Percentiles rank a stretch among this genome's conserved stretches.
Evolutionary conservation across 768 basidiomycete species (phyloP).

Genomic region (Phlebiopsis gigantea): DNA sequence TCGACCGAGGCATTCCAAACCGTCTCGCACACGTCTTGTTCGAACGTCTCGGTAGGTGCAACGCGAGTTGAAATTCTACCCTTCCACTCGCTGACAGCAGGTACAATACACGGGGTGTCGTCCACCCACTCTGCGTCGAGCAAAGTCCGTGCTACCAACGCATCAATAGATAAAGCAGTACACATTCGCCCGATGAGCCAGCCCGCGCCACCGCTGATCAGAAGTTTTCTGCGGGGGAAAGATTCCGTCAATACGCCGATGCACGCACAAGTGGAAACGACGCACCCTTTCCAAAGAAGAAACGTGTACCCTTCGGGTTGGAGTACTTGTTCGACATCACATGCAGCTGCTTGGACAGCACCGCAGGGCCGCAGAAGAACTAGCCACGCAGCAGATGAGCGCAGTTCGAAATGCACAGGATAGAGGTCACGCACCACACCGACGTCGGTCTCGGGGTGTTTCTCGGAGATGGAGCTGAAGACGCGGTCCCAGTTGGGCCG

Average conservation of each 20-base stretch:
- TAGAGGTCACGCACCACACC: slow-evolving; percentile 58
- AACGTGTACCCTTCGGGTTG: slow-evolving; percentile 66
- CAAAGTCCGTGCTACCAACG: too few species aligned
- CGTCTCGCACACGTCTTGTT: too few species aligned
- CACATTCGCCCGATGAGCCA: too few species aligned
- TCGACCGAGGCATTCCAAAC: too few species aligned
- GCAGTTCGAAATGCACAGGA: neutral
- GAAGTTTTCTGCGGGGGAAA: slow-evolving; percentile 23
- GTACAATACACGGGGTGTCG: too few species aligned
- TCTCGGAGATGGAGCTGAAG: slow-evolving; percentile 68
- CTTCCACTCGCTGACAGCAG: too few species aligned
- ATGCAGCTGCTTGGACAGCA: slow-evolving; percentile 67
- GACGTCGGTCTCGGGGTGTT: slow-evolving; percentile 84
- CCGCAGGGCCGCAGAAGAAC: slow-evolving; percentile 86
- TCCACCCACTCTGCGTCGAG: too few species aligned
- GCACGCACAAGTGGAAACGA: neutral
- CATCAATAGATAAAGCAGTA: too few species aligned
- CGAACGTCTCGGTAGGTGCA: too few species aligned
- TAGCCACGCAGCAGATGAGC: slow-evolving; percentile 14
- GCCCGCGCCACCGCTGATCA: too few species aligned
- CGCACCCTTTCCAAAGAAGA: slow-evolving; percentile 88
- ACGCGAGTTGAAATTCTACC: too few species aligned
- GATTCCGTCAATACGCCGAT: neutral
- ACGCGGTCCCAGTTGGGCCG: slow-evolving; percentile 82
- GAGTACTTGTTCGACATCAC: slow-evolving; percentile 84